Evolutionary conservation across 148 eudicot species (phyloP).

Genomic region (Heliosperma pusillum): DNA sequence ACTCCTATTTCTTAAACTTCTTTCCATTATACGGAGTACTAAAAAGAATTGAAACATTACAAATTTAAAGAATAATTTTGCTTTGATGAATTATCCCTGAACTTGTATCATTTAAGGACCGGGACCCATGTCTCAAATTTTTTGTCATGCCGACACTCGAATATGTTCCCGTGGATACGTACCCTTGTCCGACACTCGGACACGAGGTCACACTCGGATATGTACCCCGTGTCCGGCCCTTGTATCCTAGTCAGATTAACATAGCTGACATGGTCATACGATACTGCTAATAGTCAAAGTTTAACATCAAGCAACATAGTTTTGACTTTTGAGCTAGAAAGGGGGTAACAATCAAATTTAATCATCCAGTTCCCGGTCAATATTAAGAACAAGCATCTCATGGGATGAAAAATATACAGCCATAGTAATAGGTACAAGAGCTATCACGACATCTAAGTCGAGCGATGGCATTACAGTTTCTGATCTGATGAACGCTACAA

Average conservation of each 20-base stretch:
- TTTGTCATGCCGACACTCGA: too few relatives aligned
- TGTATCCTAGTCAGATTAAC: too few relatives aligned
- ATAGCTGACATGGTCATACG: neutral
- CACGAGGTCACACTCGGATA: neutral
- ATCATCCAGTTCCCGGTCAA: conserved; percentile 17
- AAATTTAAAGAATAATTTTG: too few relatives aligned
- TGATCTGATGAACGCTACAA: neutral
- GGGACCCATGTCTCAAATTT: too few relatives aligned
- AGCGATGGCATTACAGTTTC: conserved; percentile 6
- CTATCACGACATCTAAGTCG: neutral
- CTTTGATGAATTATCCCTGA: too few relatives aligned
- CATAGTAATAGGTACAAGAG: conserved; percentile 25
- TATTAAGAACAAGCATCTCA: conserved; percentile 7
- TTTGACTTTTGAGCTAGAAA: neutral
- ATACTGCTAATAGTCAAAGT: neutral
- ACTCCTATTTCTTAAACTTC: too few relatives aligned
- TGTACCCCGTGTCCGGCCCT: neutral
- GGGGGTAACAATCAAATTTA: conserved; percentile 11
- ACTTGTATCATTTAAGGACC: too few relatives aligned
- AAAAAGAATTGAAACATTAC: too few relatives aligned
- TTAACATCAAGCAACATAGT: neutral
- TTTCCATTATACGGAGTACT: too few relatives aligned
- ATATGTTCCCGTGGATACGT: neutral
- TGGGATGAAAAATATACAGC: conserved; percentile 26
- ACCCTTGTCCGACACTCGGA: neutral